A percentile compares a stretch with the other conserved stretches of the same genome.
Evolutionary conservation across 2,329 filamentous ascomycete species (phyloP).

Genomic region (Xylariaceae sp.): DNA sequence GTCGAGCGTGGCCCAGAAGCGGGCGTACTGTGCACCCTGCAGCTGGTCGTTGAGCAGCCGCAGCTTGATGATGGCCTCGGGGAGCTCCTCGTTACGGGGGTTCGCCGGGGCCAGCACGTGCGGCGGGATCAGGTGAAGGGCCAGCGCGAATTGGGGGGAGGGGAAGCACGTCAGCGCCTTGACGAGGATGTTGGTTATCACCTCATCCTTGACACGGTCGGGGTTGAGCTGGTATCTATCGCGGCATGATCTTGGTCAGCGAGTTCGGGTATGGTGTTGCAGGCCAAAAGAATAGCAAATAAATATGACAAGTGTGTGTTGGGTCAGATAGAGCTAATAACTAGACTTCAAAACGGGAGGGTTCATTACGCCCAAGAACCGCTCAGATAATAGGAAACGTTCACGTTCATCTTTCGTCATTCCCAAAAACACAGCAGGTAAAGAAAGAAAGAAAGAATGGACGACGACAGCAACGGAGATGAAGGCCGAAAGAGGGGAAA

Average conservation of each 20-base stretch:
- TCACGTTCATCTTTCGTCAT: slow-evolving; percentile 69
- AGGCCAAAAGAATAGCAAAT: slow-evolving; percentile 7
- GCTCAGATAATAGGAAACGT: slow-evolving; percentile 99
- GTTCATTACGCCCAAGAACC: slow-evolving; percentile 52
- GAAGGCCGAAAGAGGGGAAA: slow-evolving; percentile 11
- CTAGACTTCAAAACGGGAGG: slow-evolving; percentile 58
- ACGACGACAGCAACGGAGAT: not conserved
- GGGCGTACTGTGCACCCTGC: slow-evolving; percentile 80
- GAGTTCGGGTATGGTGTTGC: too few species aligned
- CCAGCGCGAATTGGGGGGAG: slow-evolving; percentile 88
- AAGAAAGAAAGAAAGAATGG: not conserved
- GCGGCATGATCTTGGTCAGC: too few species aligned
- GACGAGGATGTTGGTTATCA: slow-evolving; percentile 97
- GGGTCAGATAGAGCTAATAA: slow-evolving; percentile 72
- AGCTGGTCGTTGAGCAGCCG: slow-evolving; percentile 79
- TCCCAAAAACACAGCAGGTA: slow-evolving; percentile 13
- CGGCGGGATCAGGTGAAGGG: slow-evolving; percentile 87
- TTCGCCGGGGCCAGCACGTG: slow-evolving; percentile 61
- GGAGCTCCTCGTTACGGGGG: slow-evolving; percentile 57
- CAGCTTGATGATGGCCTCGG: slow-evolving; percentile 88
- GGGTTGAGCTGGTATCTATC: slow-evolving; percentile 98
- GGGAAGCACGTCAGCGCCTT: slow-evolving; percentile 98
- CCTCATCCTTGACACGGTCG: slow-evolving; percentile 92
- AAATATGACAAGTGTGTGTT: slow-evolving; percentile 12
- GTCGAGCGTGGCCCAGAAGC: slow-evolving; percentile 91